Percentiles rank a stretch among this genome's conserved stretches.
Conservation (phyloP, 371 early-diverging fungal species). For the Mucor saturninus region DNA sequence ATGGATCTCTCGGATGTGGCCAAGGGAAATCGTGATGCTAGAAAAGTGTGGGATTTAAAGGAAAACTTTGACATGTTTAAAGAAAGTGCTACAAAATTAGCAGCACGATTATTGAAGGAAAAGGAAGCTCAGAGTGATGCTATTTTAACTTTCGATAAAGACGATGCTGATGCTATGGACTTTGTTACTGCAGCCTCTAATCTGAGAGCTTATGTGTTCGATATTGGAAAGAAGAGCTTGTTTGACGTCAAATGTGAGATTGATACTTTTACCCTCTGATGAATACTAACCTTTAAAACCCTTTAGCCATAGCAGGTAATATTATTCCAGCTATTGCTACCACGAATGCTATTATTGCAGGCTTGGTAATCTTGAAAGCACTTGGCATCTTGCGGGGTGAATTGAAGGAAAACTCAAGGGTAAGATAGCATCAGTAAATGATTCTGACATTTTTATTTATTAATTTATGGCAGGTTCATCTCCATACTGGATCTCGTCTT, state of each 20-base stretch:
- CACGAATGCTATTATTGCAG: conserved; percentile 98
- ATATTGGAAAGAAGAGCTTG: conserved; percentile 76
- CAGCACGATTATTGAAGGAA: conserved; percentile 43
- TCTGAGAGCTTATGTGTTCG: conserved; percentile 82
- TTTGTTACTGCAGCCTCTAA: conserved; percentile 95
- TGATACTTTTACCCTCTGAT: not conserved
- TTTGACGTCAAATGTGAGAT: conserved; percentile 88
- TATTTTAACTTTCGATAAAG: conserved; percentile 87
- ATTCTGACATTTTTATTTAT: not conserved
- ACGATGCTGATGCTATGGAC: conserved; percentile 85
- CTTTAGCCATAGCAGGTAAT: conserved; percentile 94
- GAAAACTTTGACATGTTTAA: conserved; percentile 62
- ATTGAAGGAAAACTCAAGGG: conserved; percentile 17
- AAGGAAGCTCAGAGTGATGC: conserved; percentile 51
- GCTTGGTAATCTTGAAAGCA: conserved; percentile 89
- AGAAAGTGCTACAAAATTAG: conserved; percentile 52
- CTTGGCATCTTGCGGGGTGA: conserved; percentile 55
- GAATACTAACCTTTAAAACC: conserved; percentile 1
- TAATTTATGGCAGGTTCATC: conserved; percentile 50
- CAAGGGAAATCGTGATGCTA: conserved; percentile 58
- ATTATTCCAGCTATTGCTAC: conserved; percentile 99
- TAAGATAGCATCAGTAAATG: not conserved
- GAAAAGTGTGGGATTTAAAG: conserved; percentile 68
- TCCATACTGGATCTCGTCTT: conserved; percentile 56
- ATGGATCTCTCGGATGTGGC: conserved; percentile 2